Base-by-base conservation (phyloP, 169 alveolate species). In the Plasmodium chabaudi region DNA sequence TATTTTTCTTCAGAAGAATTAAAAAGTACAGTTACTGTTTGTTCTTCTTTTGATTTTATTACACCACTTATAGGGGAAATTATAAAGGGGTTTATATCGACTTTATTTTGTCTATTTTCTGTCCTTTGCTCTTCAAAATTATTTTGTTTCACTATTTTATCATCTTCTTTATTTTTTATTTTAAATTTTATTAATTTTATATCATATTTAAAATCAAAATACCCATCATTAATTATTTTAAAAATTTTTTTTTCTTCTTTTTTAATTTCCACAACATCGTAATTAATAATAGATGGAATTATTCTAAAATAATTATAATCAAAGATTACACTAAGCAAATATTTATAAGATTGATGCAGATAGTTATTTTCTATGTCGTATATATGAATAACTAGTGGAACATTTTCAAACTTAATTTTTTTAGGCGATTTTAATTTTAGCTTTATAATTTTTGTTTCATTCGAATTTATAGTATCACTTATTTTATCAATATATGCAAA, bases 191-290 rank as follows among this genome's bases (percentile, higher is more conserved):
- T 51, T 27, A 82, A 56, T 67, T 82, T 82, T 1, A 82, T 82
- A 5, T 65, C 84, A 47, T 82, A 82, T 55, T 65, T 67, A 67
- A 82, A 82, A 49, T 82, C 90, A 68, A 82, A 82, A 51, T 65
- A 25, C 1, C 90, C 90, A 49, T 82, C 67, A 82, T 82, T 82
- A 15, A 82, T 82, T 12, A 82, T 82, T 65, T 82, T 65, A 82
- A 82, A 82, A 70, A 55, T 53, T 67, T 61, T 70, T 0, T 51
- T 51, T 82, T 82, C 90, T 56, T 82, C 90, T 49, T 82, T 82
- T 59, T 60, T 67, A 17, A 82, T 47, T 60, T 82, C 90, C 13
- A 82, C 84, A 13, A 82, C 67, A 47, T 82, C 72, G 19, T 53
- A 82, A 46, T 82, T 82, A 42, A 82, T 68, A 17, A 82, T 25